Base-by-base conservation (phyloP, 345 rosid species). In the Citrus cavaleriei region DNA sequence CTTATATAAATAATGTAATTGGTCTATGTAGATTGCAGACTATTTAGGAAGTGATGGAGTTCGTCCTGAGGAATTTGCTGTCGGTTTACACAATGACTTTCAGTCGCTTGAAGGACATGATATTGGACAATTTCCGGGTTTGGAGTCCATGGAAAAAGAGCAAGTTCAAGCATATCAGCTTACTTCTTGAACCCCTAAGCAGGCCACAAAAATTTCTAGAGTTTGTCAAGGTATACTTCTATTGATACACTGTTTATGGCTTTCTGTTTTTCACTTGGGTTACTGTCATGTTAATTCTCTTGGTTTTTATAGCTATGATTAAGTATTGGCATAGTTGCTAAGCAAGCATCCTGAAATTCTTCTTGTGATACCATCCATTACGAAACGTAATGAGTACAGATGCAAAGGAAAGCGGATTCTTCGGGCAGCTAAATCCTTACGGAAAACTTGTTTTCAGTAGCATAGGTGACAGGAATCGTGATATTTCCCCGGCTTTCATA, bases 91-190 rank as follows among this genome's bases (percentile, higher is more conserved):
- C 63, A 84, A 86, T 1, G 93, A 90, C 72, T 88, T 87, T 78
- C 82, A 75, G 74, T 78, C 89, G 51, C 87, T 89, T 28, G 70
- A 79, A 65, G 92, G 94, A 1, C 92, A 90, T 74, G 93, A 95
- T 75, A 92, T 95, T 38, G 98, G 99, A 28, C 99, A 88, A 76
- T 93, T 93, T 79, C 87, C 89, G 2, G 93, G 90, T 72, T 55
- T 88, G 78, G 84, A 84, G 51, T 66, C 86, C 6, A 58, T 19
- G 57, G 81, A 19, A 69, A 80, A 83, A 49, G 80, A 78, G 42
- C 71, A 81, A 68, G 61, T 79, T 10, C 77, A 63, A 35, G 80
- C 86, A 71, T 85, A 83, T 82, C 88, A 86, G 74, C 81, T 87
- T 18, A 62, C 81, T 76, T 3, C 73, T 49, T 67, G 72, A 76